These are phyloP conservation scores for Paracoccidioides brasiliensis DNA, from an alignment of 2,329 filamentous ascomycete species.

Conservation along the genomic window DNA sequence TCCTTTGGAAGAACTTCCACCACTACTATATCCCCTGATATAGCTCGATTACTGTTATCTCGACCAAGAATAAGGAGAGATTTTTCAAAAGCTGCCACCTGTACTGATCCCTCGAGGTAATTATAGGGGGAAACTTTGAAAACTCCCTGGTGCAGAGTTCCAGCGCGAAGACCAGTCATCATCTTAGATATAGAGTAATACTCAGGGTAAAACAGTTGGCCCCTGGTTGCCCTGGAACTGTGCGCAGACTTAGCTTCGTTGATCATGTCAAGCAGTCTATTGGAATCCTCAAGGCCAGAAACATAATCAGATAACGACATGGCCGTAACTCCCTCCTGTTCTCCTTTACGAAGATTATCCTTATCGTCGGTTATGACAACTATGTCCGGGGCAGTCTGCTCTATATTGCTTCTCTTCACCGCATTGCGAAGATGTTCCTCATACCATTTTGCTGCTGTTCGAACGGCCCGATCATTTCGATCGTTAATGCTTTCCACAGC, in stretches of 20 bases:
- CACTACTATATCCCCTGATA: slow-evolving; percentile 85
- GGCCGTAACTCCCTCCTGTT: slow-evolving; percentile 57
- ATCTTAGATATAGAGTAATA: slow-evolving; percentile 82
- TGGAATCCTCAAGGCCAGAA: slow-evolving; percentile 66
- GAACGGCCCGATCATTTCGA: slow-evolving; percentile 83
- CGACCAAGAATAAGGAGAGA: slow-evolving; percentile 75
- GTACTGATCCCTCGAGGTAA: slow-evolving; percentile 85
- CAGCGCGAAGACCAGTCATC: slow-evolving; percentile 83
- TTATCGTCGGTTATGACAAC: slow-evolving; percentile 92
- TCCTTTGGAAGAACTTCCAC: slow-evolving; percentile 86
- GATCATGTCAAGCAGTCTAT: slow-evolving; percentile 85
- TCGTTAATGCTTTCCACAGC: slow-evolving; percentile 85
- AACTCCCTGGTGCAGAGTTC: slow-evolving; percentile 80
- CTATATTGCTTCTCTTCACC: slow-evolving; percentile 39
- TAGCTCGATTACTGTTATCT: slow-evolving; percentile 89
- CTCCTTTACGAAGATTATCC: slow-evolving; percentile 73
- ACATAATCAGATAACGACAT: slow-evolving; percentile 65
- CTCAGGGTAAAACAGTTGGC: slow-evolving; percentile 70
- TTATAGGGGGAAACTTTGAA: slow-evolving; percentile 98
- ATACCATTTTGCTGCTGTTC: slow-evolving; percentile 83
- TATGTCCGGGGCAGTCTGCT: slow-evolving; percentile 54
- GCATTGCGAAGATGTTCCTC: slow-evolving; percentile 58
- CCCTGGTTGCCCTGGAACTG: slow-evolving; percentile 50
- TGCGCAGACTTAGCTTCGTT: slow-evolving; percentile 61
- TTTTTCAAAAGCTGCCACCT: slow-evolving; percentile 81